Evolutionary conservation across 768 basidiomycete species (phyloP).

Genomic region (Daedalea quercina): DNA sequence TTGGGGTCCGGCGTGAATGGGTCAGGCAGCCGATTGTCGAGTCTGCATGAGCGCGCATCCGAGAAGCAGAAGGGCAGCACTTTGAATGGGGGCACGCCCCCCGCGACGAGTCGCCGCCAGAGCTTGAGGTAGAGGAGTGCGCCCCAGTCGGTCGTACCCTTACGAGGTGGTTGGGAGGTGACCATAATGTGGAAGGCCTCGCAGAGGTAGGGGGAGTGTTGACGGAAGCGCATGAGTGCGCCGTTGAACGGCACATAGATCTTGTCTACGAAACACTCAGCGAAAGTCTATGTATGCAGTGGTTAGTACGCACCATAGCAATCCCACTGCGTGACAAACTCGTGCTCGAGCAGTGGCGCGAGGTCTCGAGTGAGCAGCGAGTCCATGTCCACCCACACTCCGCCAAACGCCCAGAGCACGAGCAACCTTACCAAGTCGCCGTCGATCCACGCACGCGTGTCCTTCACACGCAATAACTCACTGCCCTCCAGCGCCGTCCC

Average conservation of each 20-base stretch:
- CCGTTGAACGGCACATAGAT: slow-evolving; percentile 80
- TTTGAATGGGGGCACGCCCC: slow-evolving; percentile 75
- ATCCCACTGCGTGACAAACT: slow-evolving; percentile 99
- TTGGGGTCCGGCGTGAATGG: slow-evolving; percentile 54
- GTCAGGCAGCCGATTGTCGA: slow-evolving; percentile 90
- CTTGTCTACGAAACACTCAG: slow-evolving; percentile 45
- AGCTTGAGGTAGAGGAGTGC: slow-evolving; percentile 86
- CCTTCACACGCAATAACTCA: slow-evolving; percentile 49
- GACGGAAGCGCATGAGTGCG: slow-evolving; percentile 88
- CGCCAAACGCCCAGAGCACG: slow-evolving; percentile 84
- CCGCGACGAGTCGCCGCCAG: slow-evolving; percentile 76
- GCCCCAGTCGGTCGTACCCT: slow-evolving; percentile 91
- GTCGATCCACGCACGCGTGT: slow-evolving; percentile 88
- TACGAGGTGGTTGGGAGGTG: slow-evolving; percentile 60
- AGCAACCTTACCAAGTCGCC: slow-evolving; percentile 88
- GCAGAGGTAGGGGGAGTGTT: slow-evolving; percentile 92
- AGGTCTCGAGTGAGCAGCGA: slow-evolving; percentile 85
- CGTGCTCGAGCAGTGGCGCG: slow-evolving; percentile 81
- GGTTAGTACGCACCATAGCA: slow-evolving; percentile 69
- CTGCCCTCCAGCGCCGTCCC: slow-evolving; percentile 77
- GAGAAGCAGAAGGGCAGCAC: slow-evolving; percentile 94
- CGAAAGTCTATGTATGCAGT: background rate
- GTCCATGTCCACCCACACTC: slow-evolving; percentile 98
- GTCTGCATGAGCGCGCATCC: slow-evolving; percentile 85
- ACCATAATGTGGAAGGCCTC: slow-evolving; percentile 93